These are phyloP conservation scores for Saccharum spontaneum DNA, from an alignment of 176 grass and related monocot species.

Conservation along the genomic window DNA sequence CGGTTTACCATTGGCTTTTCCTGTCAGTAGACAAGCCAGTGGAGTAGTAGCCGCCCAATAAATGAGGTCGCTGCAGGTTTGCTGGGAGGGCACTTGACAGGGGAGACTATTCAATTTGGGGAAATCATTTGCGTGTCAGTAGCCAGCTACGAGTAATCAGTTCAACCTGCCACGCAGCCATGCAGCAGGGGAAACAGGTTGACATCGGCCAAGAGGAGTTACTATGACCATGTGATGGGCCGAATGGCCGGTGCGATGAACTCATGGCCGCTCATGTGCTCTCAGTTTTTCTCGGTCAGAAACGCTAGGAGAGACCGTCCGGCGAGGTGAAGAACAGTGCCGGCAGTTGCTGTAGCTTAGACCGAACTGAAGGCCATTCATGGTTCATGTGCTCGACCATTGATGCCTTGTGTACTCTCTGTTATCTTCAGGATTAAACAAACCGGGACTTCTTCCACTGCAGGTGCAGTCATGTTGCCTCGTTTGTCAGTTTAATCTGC, in stretches of 20 bases:
- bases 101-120: slow-evolving; percentile 48
- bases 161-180: slow-evolving; percentile 24
- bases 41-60: slow-evolving; percentile 31
- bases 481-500: slow-evolving; percentile 28
- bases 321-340: slow-evolving; percentile 17
- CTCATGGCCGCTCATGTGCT: slow-evolving; percentile 37
- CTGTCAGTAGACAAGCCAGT: slow-evolving; percentile 25
- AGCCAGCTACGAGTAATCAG: slow-evolving; percentile 39
- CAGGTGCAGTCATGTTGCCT: neutral
- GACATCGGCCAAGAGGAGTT: slow-evolving; percentile 25
- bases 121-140: slow-evolving; percentile 60
- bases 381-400: slow-evolving; percentile 25
- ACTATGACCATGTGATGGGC: slow-evolving; percentile 42
- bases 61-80: slow-evolving; percentile 50
- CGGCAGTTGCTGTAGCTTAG: slow-evolving; percentile 29
- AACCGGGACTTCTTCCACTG: neutral
- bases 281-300: slow-evolving; percentile 12
- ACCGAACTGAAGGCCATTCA: slow-evolving; percentile 22
- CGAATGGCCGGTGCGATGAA: slow-evolving; percentile 5
- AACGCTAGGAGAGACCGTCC: neutral
- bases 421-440: slow-evolving; percentile 38
- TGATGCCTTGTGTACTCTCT: slow-evolving; percentile 21
- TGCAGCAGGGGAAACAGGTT: slow-evolving; percentile 41
- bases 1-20: neutral
- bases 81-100: slow-evolving; percentile 38